Conservation (phyloP, 2,329 filamentous ascomycete species). For the Neobulgaria alba region DNA sequence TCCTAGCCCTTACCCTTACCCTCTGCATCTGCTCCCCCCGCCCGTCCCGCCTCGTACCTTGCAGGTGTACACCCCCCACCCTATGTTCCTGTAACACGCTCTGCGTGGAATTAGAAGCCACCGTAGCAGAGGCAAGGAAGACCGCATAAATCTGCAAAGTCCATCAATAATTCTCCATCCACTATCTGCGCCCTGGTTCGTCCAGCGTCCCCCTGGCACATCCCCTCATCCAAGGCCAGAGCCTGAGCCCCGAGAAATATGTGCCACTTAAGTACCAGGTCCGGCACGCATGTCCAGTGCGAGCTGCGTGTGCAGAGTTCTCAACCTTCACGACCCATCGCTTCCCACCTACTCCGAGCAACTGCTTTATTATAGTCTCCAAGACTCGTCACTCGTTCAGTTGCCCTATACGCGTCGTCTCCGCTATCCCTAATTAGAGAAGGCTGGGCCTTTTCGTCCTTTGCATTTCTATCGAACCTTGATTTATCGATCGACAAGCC, state of each 20-base stretch:
- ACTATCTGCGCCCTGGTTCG: background rate
- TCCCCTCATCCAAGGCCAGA: constrained; percentile 7
- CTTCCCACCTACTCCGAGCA: constrained; percentile 5
- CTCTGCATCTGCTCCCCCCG: too few species aligned
- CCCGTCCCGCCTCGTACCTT: too few species aligned
- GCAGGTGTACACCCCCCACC: too few species aligned
- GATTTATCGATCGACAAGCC: too few species aligned
- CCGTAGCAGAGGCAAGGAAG: background rate
- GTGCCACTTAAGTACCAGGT: constrained; percentile 21
- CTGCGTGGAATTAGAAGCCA: background rate
- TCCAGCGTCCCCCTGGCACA: background rate
- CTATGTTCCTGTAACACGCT: background rate
- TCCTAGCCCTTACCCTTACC: too few species aligned
- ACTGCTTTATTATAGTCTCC: constrained; percentile 14
- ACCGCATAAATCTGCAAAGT: background rate
- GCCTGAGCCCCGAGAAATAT: constrained; percentile 5
- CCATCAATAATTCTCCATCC: background rate
- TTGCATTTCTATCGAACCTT: too few species aligned
- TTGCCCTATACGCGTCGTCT: constrained; percentile 3
- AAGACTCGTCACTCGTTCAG: constrained; percentile 25
- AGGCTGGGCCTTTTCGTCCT: constrained; percentile 24
- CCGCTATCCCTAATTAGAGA: constrained; percentile 7
- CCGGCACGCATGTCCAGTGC: constrained; percentile 12
- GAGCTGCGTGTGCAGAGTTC: background rate
- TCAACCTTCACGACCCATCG: background rate